Evolutionary conservation across 192 early-diverging fungal genomes (phyloP), one percentile per base, ranked within the genome.

Genomic region (Coemansia sp.): DNA sequence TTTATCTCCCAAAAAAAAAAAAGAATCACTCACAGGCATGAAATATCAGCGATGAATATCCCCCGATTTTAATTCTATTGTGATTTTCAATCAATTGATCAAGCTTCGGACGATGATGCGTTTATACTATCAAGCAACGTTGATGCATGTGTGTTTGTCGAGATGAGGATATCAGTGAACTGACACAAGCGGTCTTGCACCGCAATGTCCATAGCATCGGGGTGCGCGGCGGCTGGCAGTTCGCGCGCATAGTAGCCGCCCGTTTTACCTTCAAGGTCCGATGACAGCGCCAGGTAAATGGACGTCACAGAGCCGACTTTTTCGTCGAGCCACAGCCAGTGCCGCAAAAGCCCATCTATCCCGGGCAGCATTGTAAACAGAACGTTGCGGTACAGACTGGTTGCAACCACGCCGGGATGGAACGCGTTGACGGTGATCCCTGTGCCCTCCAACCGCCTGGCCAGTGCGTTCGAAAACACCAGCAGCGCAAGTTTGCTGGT

Each of bases 401-500:
- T 87, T 23, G 49, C 68, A 12, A 84, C 84, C 1, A 82, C 62
- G 0, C 87, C 86, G 16, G 87, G 87, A 37, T 88, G 87, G 58
- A 75, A 76, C 2, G 83, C 84, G 58, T 85, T 86, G 43, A 88
- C 77, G 0, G 82, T 85, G 35, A 88, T 40, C 23, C 64, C 75
- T 1, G 66, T 63, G 42, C 59, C 70, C 9, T 52, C 7, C 12
- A 88, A 74, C 18, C 78, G 77, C 23, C 82, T 67, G 21, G 79
- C 74, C 56, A 88, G 69, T 0, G 77, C 83, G 28, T 74, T 70
- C 34, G 81, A 66, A 46, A 84, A 86, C 29, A 84, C 46, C 21
- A 88, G 23, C 49, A 86, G 79, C 21, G 84, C 82, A 8, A 88
- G 77, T 51, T 88, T 88, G 51, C 83, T 84, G 18, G 82, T 81